phyloP scores from a whole-genome alignment of 2,329 filamentous ascomycete species.

The Ophiocordyceps sinensis region DNA sequence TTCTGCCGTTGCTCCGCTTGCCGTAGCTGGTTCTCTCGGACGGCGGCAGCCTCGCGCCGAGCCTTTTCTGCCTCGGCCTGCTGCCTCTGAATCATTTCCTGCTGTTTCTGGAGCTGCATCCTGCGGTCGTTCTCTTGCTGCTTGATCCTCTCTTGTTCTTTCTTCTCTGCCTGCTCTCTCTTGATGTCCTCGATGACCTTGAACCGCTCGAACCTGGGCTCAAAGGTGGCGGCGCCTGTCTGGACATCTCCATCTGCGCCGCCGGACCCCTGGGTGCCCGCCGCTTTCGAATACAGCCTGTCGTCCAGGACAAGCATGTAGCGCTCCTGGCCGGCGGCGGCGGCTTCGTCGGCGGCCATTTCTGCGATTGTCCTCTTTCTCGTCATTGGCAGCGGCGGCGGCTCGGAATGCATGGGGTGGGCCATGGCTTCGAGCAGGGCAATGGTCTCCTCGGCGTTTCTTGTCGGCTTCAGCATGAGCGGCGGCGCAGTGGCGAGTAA shows the following conservation, averaged over 20 bases:
- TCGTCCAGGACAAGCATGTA: conserved; percentile 92
- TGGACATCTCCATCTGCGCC: conserved; percentile 59
- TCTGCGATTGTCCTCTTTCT: conserved; percentile 90
- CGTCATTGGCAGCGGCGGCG: conserved; percentile 71
- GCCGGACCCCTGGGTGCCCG: conserved; percentile 39
- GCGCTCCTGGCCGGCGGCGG: conserved; percentile 75
- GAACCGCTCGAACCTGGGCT: conserved; percentile 78
- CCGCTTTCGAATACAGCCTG: conserved; percentile 48
- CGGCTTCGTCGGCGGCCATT: conserved; percentile 85
- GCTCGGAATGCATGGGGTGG: conserved; percentile 63
- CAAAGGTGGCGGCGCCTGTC: conserved; percentile 58
- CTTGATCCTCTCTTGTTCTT: conserved; percentile 59
- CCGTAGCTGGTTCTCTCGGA: conserved; percentile 20
- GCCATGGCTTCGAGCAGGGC: conserved; percentile 55
- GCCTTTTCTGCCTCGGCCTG: conserved; percentile 28
- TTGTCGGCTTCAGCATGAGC: conserved; percentile 64
- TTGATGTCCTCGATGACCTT: conserved; percentile 83
- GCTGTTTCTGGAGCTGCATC: conserved; percentile 29
- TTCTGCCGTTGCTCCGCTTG: conserved; percentile 22
- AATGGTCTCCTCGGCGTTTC: conserved; percentile 53
- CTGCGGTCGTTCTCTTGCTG: conserved; percentile 45
- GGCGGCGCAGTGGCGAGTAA: conserved; percentile 59
- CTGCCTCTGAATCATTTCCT: conserved; percentile 29
- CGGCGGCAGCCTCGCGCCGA: conserved; percentile 19
- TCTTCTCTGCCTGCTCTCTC: conserved; percentile 60